Conservation (phyloP, 495 filamentous ascomycete genomes). For the Oidiodendron maius region DNA sequence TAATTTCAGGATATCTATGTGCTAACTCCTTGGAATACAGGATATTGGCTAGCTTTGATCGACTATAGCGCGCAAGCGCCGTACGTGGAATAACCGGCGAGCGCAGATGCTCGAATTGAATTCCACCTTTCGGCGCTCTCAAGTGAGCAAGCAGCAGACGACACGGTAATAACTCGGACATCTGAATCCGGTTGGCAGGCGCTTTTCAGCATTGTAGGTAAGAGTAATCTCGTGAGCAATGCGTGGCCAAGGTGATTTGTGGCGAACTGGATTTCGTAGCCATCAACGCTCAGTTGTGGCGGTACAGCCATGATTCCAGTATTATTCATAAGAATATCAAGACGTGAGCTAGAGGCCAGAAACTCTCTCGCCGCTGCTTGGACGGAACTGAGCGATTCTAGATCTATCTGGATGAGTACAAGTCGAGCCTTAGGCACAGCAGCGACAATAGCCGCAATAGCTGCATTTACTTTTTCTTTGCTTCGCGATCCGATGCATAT, state of each 20-base stretch:
- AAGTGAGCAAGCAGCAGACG: constrained; percentile 29
- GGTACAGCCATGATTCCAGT: constrained; percentile 59
- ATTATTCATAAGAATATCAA: constrained; percentile 60
- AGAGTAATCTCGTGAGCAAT: constrained; percentile 60
- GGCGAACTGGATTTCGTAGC: constrained; percentile 61
- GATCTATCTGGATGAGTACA: constrained; percentile 13
- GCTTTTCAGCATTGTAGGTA: constrained; percentile 43
- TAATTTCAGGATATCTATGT: too few relatives aligned
- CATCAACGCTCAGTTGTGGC: constrained; percentile 41
- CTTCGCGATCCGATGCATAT: constrained; percentile 59
- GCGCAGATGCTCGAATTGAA: constrained; percentile 9
- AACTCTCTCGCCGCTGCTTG: constrained; percentile 13
- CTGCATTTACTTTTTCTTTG: constrained; percentile 40
- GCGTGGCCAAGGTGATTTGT: constrained; percentile 66
- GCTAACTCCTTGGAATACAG: constrained; percentile 55
- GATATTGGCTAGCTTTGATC: constrained; percentile 65
- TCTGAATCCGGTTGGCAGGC: constrained; percentile 29
- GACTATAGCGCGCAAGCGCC: constrained; percentile 49
- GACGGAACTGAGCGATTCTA: constrained; percentile 14
- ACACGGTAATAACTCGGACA: constrained; percentile 34
- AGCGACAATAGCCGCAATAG: constrained; percentile 42
- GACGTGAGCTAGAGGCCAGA: constrained; percentile 16
- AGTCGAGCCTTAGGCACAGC: constrained; percentile 23
- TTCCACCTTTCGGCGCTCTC: neutral
- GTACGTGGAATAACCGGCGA: constrained; percentile 25